These are phyloP conservation scores for Yamadazyma diospyri DNA, from an alignment of 1,139 yeast species.

Conservation along the genomic window DNA sequence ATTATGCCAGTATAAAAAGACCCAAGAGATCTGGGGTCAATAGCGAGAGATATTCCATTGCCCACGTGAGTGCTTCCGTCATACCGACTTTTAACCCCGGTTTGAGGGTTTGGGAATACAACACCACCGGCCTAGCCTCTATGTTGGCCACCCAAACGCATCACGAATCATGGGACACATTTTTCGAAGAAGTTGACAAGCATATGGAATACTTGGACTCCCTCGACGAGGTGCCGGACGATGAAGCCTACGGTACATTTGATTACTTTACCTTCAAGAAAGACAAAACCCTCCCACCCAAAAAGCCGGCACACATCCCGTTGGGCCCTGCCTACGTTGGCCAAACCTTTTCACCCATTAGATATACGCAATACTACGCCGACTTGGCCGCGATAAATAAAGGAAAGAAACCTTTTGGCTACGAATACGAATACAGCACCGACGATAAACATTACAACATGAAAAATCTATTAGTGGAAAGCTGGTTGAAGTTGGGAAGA, in stretches of 20 bases:
- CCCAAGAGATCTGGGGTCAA: conserved; percentile 39
- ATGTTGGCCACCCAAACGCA: conserved; percentile 14
- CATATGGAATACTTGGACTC: conserved; percentile 23
- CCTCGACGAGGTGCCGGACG: conserved; percentile 15
- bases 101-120: conserved; percentile 81
- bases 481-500: conserved; percentile 59
- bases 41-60: conserved; percentile 63
- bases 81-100: conserved; percentile 86
- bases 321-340: conserved; percentile 75
- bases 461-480: conserved; percentile 54
- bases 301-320: conserved; percentile 50
- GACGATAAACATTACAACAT: conserved; percentile 55
- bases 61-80: conserved; percentile 71
- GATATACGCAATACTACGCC: conserved; percentile 69
- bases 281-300: conserved; percentile 67
- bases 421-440: conserved; percentile 67
- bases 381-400: conserved; percentile 53
- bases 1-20: conserved; percentile 49
- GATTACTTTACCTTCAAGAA: conserved; percentile 19
- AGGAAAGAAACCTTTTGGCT: conserved; percentile 48
- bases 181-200: conserved; percentile 46
- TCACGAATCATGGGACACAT: conserved; percentile 50
- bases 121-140: conserved; percentile 48
- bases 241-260: conserved; percentile 12
- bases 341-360: conserved; percentile 68